Evolutionary conservation across 177 flowering plant species (phyloP), one percentile per base, ranked within the genome.

Genomic region (Vitis hybrid): DNA sequence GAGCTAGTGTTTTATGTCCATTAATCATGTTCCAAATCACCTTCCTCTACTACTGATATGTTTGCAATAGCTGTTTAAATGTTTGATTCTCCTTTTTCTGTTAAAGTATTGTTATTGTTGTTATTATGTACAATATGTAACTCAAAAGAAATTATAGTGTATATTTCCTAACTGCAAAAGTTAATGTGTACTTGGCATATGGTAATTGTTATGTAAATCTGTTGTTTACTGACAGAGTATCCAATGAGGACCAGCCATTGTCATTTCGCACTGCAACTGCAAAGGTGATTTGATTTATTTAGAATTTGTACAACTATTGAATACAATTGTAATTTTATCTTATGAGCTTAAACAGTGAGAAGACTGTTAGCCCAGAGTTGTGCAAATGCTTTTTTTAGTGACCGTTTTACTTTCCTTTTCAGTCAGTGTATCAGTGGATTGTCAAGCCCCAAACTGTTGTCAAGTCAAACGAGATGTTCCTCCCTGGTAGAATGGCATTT

Each of bases 381-480:
- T 69, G 11, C 4, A 65, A 10, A 58, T 60, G 34, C 2, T 4
- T 66, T 23, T 8, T 65, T 61, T 67, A 23, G n/a, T 67, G 3
- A 26, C 23, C 21, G 6, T 67, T 51, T 60, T 55, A 15, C 64
- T 71, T 58, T 65, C 54, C 62, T 18, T 64, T 80, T 79, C 92
- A 95, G 99, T 88, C 98, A 1, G 86, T 93, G 10, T 91, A 95
- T 74, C 89, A 95, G 72, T 91, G 92, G 88, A 90, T 89, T 62
- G 92, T 95, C 75, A 95, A 91, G 83, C 99, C 99, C 26, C 97
- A 90, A 74, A 83, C 87, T 3, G 62, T 73, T 54, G 65, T 89
- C 66, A 95, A 95, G 82, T 71, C 91, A 62, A 95, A 93, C 78
- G 99, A 95, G 84, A 93, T 93, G 99, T 95, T 95, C 73, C 96